Base-by-base conservation (phyloP, 2,329 filamentous ascomycete genomes). In the Verticillium zaregamsianum region DNA sequence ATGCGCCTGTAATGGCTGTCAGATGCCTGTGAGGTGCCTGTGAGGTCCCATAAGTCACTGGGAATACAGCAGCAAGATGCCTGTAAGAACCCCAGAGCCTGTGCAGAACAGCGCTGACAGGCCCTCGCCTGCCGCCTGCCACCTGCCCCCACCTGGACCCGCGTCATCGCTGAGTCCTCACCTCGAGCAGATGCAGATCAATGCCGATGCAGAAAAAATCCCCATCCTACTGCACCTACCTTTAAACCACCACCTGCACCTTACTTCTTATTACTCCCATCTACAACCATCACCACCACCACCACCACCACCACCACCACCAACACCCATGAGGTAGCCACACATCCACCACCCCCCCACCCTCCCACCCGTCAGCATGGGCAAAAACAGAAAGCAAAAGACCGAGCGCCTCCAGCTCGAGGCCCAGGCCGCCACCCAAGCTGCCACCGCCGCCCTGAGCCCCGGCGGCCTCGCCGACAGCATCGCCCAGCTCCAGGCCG, bases 371-470 rank as follows among this genome's bases (percentile, higher is more conserved):
- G n/a, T 9, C 54, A 60, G 32, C 40, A 70, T 70, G 70, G 68
- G 68, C 5, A 70, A 68, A 59, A 67, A 66, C 49, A 63, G 49
- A 28, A 70, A 70, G 57, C 68, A 68, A 55, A 67, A 64, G 49
- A 61, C 49, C 45, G 63, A 64, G 60, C 40, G 62, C 17, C 60
- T 61, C 17, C 39, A 62, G 25, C 61, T 62, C 37, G 61, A 62
- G n/a, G 63, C 63, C 54, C 55, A 63, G 35, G 62, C 62, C 11
- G 55, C 28, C 15, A 55, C 59, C 8, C 58, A 59, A 33, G 59
- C 55, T 28, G 58, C 45, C n/a, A 58, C 59, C 33, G 39, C 59
- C 33, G 58, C 61, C 23, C 33, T 55, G 40, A 32, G 37, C 57
- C 17, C 59, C 58, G 4, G 40, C 56, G 20, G 57, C 32, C 32